Base-by-base conservation (phyloP, 768 basidiomycete species). In the Scleroderma bovista region DNA sequence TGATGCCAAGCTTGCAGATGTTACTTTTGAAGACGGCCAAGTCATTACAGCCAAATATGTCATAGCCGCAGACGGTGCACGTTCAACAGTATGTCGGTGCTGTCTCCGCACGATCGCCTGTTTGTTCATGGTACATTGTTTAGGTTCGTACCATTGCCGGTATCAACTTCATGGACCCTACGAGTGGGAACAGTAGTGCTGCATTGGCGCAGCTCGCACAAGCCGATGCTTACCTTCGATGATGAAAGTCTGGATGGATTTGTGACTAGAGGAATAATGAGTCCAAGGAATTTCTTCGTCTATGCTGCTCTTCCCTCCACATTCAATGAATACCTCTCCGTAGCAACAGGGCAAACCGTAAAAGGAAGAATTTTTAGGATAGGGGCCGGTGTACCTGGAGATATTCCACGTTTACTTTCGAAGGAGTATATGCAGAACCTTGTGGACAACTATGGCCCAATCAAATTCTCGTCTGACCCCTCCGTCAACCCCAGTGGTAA, bases 101-200 rank as follows among this genome's bases (percentile, higher is more conserved):
- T n/a, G n/a, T n/a, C n/a, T n/a, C n/a, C n/a, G n/a, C n/a, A n/a
- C n/a, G n/a, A n/a, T n/a, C n/a, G n/a, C n/a, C n/a, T n/a, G n/a
- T n/a, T n/a, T n/a, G n/a, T 33, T 15, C 8, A 7, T 36, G 19
- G 16, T 9, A 13, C 44, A 32, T 33, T 31, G 23, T 32, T n/a
- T 44, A 80, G 78, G 57, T 79, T 22, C 76, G 78, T 41, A 57
- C 65, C 17, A 51, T 66, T 40, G 60, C 68, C 1, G 70, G 71
- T 1, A 69, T 80, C 41, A 60, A 62, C 15, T 79, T 78, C 60
- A 54, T 57, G 1, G 75, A 80, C 54, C 78, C 78, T 1, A 55
- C 57, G 3, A 24, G 47, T 11, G 52, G 58, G 20, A 60, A 65
- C 12, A 47, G 56, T 1, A 49, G 61, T 11, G 69, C 65, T 29